Evolutionary conservation across 805 yeast genomes (phyloP).

Genomic region (Yamadazyma sp.): DNA sequence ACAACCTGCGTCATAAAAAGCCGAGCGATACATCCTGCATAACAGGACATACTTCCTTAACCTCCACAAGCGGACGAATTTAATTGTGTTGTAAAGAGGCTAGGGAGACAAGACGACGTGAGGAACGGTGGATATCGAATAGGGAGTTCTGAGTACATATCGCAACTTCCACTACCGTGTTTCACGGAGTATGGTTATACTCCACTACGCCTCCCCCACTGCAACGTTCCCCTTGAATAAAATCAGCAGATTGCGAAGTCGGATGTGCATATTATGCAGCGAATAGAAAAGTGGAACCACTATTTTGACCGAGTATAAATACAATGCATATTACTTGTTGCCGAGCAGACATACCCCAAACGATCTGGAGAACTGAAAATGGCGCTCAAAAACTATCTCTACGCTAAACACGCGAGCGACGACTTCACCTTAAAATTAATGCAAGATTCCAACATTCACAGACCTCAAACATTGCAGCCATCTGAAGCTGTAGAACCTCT

Average conservation of each 20-base stretch:
- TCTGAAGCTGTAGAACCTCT: neutral
- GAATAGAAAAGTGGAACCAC: slow-evolving; percentile 16
- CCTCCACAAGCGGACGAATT: no score
- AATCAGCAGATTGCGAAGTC: slow-evolving; percentile 11
- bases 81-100: no score
- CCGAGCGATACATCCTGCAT: no score
- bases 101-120: no score
- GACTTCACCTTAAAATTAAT: slow-evolving; percentile 13
- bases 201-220: no score
- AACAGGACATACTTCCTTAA: no score
- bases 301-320: slow-evolving; percentile 2
- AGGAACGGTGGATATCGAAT: no score
- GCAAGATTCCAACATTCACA: slow-evolving; percentile 9
- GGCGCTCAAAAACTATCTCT: slow-evolving; percentile 44
- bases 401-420: slow-evolving; percentile 36
- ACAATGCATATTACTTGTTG: slow-evolving; percentile 3
- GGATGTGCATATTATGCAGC: slow-evolving; percentile 10
- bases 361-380: slow-evolving; percentile 15
- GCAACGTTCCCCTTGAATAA: no score
- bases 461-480: slow-evolving; percentile 8
- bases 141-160: no score
- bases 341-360: neutral
- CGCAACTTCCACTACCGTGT: no score
- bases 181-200: no score
- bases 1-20: no score